Evolutionary conservation across 2,329 filamentous ascomycete species (phyloP).

Genomic region (Pseudopithomyces chartarum): DNA sequence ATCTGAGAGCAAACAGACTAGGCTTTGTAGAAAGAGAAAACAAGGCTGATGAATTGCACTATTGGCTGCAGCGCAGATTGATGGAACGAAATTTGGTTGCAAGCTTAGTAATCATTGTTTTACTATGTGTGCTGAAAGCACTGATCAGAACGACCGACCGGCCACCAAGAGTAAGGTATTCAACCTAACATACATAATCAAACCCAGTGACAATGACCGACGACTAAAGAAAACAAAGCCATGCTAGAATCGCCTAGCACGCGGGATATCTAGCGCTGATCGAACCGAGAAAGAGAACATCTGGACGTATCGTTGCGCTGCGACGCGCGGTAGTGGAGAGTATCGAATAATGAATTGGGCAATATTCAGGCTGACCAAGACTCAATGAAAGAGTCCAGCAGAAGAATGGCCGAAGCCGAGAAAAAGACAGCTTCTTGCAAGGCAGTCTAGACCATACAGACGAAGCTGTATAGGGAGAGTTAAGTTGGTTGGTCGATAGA

Average conservation of each 20-base stretch:
- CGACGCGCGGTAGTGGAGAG: not conserved
- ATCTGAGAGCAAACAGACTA: no score
- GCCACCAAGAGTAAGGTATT: not conserved
- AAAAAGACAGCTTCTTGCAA: no score
- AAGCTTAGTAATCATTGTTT: no score
- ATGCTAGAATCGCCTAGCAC: constrained; percentile 10
- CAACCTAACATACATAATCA: not conserved
- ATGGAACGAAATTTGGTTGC: no score
- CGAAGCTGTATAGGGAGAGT: not conserved
- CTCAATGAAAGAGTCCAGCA: not conserved
- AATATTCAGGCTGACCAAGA: not conserved
- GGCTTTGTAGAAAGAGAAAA: no score
- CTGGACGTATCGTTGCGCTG: not conserved
- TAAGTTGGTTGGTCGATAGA: no score
- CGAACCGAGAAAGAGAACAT: not conserved
- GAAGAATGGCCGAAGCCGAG: not conserved
- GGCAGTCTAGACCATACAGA: not conserved
- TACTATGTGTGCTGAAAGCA: not conserved
- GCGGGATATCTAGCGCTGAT: constrained; percentile 14
- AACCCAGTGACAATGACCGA: constrained; percentile 4
- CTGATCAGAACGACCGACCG: not conserved
- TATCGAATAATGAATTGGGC: not conserved
- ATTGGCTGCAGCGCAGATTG: no score
- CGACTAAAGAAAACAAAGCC: constrained; percentile 2
- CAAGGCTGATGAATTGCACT: no score